Evolutionary conservation across 116 monocot genomes (phyloP), one percentile per base, ranked within the genome.

Genomic region (Thalassia testudinum): DNA sequence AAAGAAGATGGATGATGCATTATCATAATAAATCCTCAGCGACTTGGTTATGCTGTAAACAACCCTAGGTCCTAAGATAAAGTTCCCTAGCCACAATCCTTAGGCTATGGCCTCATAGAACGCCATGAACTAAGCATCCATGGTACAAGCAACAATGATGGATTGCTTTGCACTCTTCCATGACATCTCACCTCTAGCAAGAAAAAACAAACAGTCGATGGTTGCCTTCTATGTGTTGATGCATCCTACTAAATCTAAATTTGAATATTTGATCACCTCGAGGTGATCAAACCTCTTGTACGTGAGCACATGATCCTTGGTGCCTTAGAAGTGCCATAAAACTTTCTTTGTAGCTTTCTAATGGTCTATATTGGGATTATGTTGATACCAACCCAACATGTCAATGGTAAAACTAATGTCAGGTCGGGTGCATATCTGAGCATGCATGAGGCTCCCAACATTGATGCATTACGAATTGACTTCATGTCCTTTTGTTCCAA

Each of bases 121-220:
- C 7, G 58, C 43, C 2, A 58, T 15, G n/a, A 43, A 58, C n/a
- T 42, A 5, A 38, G 6, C 58, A 7, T 22, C 58, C 58, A 58
- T 43, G 23, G 58, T 58, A 11, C 1, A 58, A 26, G 58, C 2
- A 45, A 20, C 22, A 45, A 45, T 45, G 15, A 45, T 16, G 19
- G 45, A 45, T 5, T 45, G 58, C 43, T 58, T 58, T 24, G 1
- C 23, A 60, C 47, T 60, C 11, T 27, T 43, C 28, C 7, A 60
- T 16, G 26, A 47, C 8, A 59, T 28, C 26, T 17, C 26, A 11
- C 60, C 47, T 28, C 47, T 28, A 17, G 16, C 60, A 24, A 57
- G 13, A 0, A 57, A 1, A 25, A 47, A 49, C 6, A 48, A 0
- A 29, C 19, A 59, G 11, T 24, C 26, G 0, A 16, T 25, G 8